A percentile compares a stretch with the other conserved stretches of the same genome.
These are phyloP conservation scores for Heliocybe sulcata DNA, from an alignment of 1,284 basidiomycete genomes.

Conservation along the genomic window DNA sequence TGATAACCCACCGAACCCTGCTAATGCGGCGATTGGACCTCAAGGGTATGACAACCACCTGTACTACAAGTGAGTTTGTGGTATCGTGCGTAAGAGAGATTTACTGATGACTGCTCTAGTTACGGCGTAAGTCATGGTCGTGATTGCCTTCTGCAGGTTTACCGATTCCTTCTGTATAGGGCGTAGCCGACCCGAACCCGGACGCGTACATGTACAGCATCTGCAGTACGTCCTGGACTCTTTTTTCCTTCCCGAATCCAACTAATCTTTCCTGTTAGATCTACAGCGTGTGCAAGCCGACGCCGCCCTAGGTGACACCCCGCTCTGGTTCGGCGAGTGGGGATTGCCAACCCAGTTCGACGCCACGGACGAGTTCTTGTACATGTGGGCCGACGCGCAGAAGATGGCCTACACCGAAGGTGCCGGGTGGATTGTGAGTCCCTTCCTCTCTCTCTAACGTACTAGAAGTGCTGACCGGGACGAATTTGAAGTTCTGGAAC, in stretches of 20 bases:
- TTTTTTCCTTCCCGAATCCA: neutral
- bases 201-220: constrained; percentile 59
- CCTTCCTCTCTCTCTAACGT: too few species aligned
- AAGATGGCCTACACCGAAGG: constrained; percentile 58
- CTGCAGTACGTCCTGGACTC: constrained; percentile 46
- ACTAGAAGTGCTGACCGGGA: too few species aligned
- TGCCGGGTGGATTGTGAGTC: constrained; percentile 63
- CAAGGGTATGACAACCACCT: constrained; percentile 75
- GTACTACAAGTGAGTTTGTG: constrained; percentile 53
- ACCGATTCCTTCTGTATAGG: constrained; percentile 29
- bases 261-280: constrained; percentile 26
- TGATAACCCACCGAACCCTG: constrained; percentile 61
- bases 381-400: constrained; percentile 74
- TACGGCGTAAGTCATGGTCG: constrained; percentile 41
- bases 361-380: constrained; percentile 55
- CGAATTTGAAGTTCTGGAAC: constrained; percentile 57
- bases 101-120: constrained; percentile 22
- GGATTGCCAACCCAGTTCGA: constrained; percentile 60
- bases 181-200: constrained; percentile 58
- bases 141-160: neutral
- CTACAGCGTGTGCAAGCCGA: constrained; percentile 43
- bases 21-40: constrained; percentile 57
- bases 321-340: constrained; percentile 58
- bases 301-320: constrained; percentile 39
- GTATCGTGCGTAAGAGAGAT: neutral